Evolutionary conservation across 2,329 filamentous ascomycete genomes (phyloP), one percentile per base, ranked within the genome.

Genomic region (Plenodomus tracheiphilus): DNA sequence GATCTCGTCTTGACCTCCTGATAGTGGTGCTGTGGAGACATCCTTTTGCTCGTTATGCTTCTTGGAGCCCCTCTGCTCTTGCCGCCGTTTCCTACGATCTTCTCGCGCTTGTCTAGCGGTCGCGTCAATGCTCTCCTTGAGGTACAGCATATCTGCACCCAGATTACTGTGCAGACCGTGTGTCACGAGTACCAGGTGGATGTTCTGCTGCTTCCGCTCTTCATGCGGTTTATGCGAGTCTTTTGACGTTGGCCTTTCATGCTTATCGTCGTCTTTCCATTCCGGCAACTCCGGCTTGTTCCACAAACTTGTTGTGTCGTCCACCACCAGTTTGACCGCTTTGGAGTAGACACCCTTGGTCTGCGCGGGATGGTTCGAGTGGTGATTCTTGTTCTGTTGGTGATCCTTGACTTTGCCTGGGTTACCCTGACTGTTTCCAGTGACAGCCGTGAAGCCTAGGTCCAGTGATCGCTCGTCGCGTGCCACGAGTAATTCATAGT

Each of bases 141-240:
- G 76, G 68, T 89, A 99, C 17, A 99, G 79, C 94, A 99, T 96
- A 70, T 99, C 94, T 18, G 91, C 89, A 4, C 94, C 91, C 11
- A 97, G 80, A 70, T 99, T 99, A 73, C 93, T 96, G 72, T 99
- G 94, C 55, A 99, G 74, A 0, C 94, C 94, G 75, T 99, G 94
- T 0, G 94, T 97, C 41, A 99, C 75, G 28, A 99, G 80, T 19
- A 99, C 94, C 36, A 99, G 77, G 69, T 99, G 94, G 2, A 99
- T 80, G 57, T 87, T 93, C 74, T 90, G 91, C 58, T 81, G 81
- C 68, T 85, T 88, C 55, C 75, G 79, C 28, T 61, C 48, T 3
- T 53, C 51, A 17, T 49, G 43, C 9, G 54, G 46, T 17, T 57
- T 51, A 25, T 67, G 59, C 6, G 43, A 37, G 3, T 70, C 66